Base-by-base conservation (phyloP, 768 basidiomycete genomes). In the Lactarius trivialis region DNA sequence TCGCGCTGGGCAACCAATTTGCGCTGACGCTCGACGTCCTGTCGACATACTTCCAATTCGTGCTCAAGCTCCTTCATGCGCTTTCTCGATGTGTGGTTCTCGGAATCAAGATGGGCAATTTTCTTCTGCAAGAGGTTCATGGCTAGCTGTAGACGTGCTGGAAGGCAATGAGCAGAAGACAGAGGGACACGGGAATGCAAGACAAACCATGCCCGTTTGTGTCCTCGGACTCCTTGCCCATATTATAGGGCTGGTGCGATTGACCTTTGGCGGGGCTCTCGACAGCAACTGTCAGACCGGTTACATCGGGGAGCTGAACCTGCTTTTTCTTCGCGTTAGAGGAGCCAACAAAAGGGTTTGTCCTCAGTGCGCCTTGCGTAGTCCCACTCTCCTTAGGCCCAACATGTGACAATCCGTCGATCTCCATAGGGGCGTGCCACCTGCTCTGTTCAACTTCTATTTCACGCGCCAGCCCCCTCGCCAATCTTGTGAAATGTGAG, bases 11-110 rank as follows among this genome's bases (percentile, higher is more conserved):
- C 73, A 14, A 89, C 76, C 28, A 82, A 75, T 3, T 85, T 85
- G 15, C 89, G 81, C 70, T 93, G 90, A 58, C 78, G 76, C 1
- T 79, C 81, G 2, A 90, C 86, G 50, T 94, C 89, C n/a, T 81
- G 79, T 70, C 88, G 91, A 66, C 89, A 90, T 15, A 82, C 81
- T 64, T 96, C 92, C 7, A 97, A 79, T 71, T 96, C 94, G 58
- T 81, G 76, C 73, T 97, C 94, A 2, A 97, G 79, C 70, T 96
- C 93, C 39, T 85, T 76, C n/a, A 97, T 89, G 19, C 93, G 80
- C 28, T 89, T 78, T 1, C 91, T 80, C 5, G 92, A 93, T 9
- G 91, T 81, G 4, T 85, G 78, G 67, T 95, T 95, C 69, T 96
- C 91, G 0, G 83, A 81, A 68, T 94, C 90, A 3, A 95, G 80